Base-by-base conservation (phyloP, 805 yeast species). In the Suhomyces kilbournensis region DNA sequence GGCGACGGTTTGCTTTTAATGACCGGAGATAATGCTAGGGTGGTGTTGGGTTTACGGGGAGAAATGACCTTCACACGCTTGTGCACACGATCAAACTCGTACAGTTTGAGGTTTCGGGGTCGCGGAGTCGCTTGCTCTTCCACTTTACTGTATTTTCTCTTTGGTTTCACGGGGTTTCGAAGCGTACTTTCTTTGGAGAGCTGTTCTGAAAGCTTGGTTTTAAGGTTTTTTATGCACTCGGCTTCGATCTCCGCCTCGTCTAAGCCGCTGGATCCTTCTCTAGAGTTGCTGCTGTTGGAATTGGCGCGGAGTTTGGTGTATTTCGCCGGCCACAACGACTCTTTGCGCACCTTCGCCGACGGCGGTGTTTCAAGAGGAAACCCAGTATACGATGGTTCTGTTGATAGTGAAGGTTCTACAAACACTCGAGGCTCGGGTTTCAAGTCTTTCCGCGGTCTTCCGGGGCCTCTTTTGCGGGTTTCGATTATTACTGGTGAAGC, bases 311-410 rank as follows among this genome's bases (percentile, higher is more conserved):
- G 58, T 23, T 60, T 52, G 42, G 53, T 45, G 56, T 59, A 32
- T 49, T 71, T 73, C 52, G 65, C 59, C 25, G 82, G 77, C 82
- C 86, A 78, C 46, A 78, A 65, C 15, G 83, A 72, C 45, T 82
- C 87, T 56, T 78, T 81, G 60, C 78, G 81, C 35, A 81, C 70
- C 60, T 81, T 85, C 3, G 74, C 67, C 15, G 82, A 80, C 7
- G 97, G 97, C 5, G 77, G 76, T n/a, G 81, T 76, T 56, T 83
- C 89, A 50, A 90, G 68, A 3, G 94, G 86, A 40, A 83, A 74
- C 2, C 97, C 97, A 0, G 93, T 85, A 38, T 82, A 82, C 42
- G 88, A 83, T 9, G 71, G 65, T 0, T 86, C 83, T 35, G 75
- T 78, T 0, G 82, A 78, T 32, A 76, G 65, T 15, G 74, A 76